Evolutionary conservation across 2,329 filamentous ascomycete genomes (phyloP), one percentile per base, ranked within the genome.

Genomic region (Verticillium albo-atrum): DNA sequence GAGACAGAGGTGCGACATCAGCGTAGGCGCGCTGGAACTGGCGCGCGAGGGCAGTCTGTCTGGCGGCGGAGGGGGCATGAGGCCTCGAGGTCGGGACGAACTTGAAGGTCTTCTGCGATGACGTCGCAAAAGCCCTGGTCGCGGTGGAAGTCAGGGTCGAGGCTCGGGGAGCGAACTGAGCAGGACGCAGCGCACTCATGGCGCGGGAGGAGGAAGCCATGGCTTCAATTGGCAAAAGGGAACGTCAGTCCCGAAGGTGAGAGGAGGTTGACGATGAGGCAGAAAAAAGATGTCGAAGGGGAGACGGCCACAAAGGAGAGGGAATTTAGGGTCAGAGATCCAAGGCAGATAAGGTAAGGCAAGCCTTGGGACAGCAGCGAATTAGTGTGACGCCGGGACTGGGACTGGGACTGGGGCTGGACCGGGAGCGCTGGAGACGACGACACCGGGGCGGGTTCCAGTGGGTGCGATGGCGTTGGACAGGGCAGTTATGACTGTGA

Each of bases 171-270:
- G 66, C 57, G 61, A 65, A 58, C 61, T 65, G 69, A 60, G 67
- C 59, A 54, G 64, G 68, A 61, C 66, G 66, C 58, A 74, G 67
- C 62, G 72, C 69, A 60, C 67, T 66, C 69, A 79, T 68, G 66
- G 77, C 73, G 74, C 77, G 74, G 60, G 76, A 69, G 62, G 77
- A 74, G 63, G 78, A 78, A 72, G 78, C 77, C 79, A 81, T 81
- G 67, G 70, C 66, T 67, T 63, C 61, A 56, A 58, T 64, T 61
- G 66, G 62, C 60, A 63, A 62, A 58, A 64, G 60, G 51, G 47
- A 53, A 51, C 26, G 35, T 32, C 37, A 55, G 55, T 58, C 58
- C 55, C 60, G 55, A 32, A 47, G 20, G 30, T 34, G 50, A 51
- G 47, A 15, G 32, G 47, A 34, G 51, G 37, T 56, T 27, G 47